Evolutionary conservation across 225 moss, liverwort and hornwort species (phyloP).

Genomic region (Thuidium tamariscinum): DNA sequence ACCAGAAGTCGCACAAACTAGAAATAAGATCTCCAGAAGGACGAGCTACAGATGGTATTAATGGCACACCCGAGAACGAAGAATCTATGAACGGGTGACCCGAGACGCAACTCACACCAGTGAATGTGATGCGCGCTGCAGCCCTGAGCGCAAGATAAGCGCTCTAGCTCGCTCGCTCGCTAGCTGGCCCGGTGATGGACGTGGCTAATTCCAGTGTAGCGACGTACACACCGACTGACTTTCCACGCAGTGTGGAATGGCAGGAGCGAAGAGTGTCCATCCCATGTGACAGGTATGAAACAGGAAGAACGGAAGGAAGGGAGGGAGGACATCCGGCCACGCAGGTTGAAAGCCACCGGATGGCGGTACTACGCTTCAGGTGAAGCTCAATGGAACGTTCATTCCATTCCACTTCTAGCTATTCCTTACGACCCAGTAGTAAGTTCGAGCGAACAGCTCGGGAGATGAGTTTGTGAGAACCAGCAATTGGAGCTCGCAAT

Average conservation of each 20-base stretch:
- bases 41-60: neutral
- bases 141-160: neutral
- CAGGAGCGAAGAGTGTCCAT: neutral
- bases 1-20: neutral
- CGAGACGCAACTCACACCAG: neutral
- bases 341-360: neutral
- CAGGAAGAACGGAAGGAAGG: neutral
- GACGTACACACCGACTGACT: neutral
- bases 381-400: neutral
- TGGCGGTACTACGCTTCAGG: neutral
- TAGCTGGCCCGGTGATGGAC: neutral
- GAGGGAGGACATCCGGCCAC: neutral
- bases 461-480: neutral
- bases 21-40: neutral
- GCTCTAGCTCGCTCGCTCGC: neutral
- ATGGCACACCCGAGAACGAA: neutral
- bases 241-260: neutral
- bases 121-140: neutral
- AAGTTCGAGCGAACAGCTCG: neutral
- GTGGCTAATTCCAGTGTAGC: neutral
- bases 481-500: neutral
- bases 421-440: neutral
- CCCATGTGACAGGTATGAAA: neutral
- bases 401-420: neutral
- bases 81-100: neutral